These are phyloP conservation scores for Helianthus tuberosus DNA, from an alignment of 129 eudicot genomes.

Conservation along the genomic window DNA sequence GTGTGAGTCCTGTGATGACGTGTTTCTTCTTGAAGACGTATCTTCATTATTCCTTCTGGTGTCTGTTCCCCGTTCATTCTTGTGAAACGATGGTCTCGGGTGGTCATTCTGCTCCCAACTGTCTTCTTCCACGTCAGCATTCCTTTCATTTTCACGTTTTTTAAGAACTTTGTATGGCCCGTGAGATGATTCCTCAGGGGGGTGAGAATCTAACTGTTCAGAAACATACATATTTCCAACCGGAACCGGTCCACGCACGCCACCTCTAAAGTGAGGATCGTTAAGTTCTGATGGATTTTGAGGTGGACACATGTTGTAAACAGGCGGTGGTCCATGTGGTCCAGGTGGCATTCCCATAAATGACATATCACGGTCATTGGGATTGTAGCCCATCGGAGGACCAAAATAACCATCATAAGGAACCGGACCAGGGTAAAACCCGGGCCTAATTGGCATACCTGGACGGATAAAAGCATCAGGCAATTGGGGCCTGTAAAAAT, in stretches of 20 bases:
- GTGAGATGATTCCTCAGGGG: conserved; percentile 44
- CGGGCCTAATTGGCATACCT: conserved; percentile 85
- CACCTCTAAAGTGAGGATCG: conserved; percentile 58
- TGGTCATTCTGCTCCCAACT: conserved; percentile 49
- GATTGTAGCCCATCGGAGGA: conserved; percentile 85
- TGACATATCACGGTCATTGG: conserved; percentile 72
- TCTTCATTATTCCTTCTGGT: conserved; percentile 51
- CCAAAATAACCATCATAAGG: conserved; percentile 89
- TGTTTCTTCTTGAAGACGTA: conserved; percentile 39
- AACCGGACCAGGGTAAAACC: conserved; percentile 80
- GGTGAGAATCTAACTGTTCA: conserved; percentile 51
- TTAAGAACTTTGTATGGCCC: conserved; percentile 53
- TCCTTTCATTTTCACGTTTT: conserved; percentile 58
- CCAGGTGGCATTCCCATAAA: conserved; percentile 83
- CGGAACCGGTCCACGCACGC: conserved; percentile 48
- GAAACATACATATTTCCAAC: conserved; percentile 42
- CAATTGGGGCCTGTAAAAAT: conserved; percentile 70
- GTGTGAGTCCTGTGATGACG: conserved; percentile 34
- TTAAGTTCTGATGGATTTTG: conserved; percentile 57
- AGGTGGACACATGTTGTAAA: conserved; percentile 60
- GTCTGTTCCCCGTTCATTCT: conserved; percentile 69
- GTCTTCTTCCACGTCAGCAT: conserved; percentile 52
- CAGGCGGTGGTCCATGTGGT: conserved; percentile 68
- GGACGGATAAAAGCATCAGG: conserved; percentile 77
- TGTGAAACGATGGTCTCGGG: conserved; percentile 37